Conservation (phyloP, 495 filamentous ascomycete species). For the Oleoguttula mirabilis region DNA sequence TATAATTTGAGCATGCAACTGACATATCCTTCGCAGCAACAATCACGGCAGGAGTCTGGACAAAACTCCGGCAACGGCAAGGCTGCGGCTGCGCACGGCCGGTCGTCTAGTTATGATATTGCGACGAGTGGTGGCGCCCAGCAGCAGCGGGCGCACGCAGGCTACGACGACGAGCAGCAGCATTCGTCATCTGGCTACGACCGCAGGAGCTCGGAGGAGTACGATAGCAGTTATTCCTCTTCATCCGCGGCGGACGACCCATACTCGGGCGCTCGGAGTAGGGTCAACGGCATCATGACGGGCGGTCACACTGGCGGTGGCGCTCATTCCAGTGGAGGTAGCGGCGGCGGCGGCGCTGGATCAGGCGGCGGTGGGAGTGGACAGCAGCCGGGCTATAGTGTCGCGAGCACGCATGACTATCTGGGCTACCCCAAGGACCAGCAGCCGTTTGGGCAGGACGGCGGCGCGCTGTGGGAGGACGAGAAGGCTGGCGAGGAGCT, state of each 20-base stretch:
- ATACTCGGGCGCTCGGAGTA: constrained; percentile 7
- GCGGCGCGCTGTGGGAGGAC: constrained; percentile 15
- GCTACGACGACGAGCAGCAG: constrained; percentile 2
- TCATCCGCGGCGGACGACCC: too few species aligned
- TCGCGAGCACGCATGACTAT: constrained; percentile 27
- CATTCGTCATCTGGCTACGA: constrained; percentile 10
- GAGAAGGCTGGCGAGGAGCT: constrained; percentile 7
- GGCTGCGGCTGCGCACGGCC: too few species aligned
- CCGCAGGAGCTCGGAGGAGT: constrained; percentile 13
- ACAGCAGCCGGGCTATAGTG: constrained; percentile 28
- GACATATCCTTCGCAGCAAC: not conserved
- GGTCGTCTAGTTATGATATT: too few species aligned
- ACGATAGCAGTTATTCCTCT: too few species aligned
- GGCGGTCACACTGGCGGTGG: not conserved
- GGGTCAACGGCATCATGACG: constrained; percentile 13
- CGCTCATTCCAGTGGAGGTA: not conserved
- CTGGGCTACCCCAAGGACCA: constrained; percentile 22
- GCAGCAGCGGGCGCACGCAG: too few species aligned
- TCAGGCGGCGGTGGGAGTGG: too few species aligned
- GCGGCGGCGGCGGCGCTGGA: constrained; percentile 15
- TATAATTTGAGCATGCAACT: not conserved
- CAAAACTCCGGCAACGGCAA: too few species aligned
- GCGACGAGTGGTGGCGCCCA: too few species aligned
- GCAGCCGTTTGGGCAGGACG: constrained; percentile 12
- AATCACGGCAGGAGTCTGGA: constrained; percentile 9